phyloP scores from a whole-genome alignment of 352 stramenopile species.

The Thalassiosira allenii region DNA sequence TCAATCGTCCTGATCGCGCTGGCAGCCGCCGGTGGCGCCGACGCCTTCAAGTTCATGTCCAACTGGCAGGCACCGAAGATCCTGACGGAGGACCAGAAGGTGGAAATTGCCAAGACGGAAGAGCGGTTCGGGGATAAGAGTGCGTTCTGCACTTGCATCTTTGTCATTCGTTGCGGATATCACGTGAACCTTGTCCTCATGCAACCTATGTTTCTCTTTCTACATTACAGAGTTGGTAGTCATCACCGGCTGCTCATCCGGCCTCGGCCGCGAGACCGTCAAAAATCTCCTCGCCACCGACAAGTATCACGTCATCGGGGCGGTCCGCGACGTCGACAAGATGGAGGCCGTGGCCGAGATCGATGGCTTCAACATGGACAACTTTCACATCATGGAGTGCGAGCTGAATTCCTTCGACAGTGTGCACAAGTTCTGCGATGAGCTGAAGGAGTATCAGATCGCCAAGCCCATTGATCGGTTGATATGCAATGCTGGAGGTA shows the following conservation, averaged over 20 bases:
- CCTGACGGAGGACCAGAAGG: slow-evolving; percentile 69
- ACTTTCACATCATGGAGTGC: slow-evolving; percentile 88
- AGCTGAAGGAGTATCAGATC: slow-evolving; percentile 84
- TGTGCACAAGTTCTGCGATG: slow-evolving; percentile 86
- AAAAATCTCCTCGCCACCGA: slow-evolving; percentile 79
- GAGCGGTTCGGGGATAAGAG: slow-evolving; percentile 85
- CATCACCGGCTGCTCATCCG: slow-evolving; percentile 87
- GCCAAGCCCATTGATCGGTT: slow-evolving; percentile 86
- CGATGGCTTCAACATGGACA: slow-evolving; percentile 84
- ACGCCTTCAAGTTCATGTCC: slow-evolving; percentile 86
- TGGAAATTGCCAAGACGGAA: slow-evolving; percentile 63
- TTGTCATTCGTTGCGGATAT: too few species aligned
- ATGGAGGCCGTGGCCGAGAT: slow-evolving; percentile 88
- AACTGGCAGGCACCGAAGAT: slow-evolving; percentile 78
- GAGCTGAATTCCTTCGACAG: slow-evolving; percentile 89
- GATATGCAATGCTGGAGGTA: slow-evolving; percentile 88
- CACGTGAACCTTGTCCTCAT: too few species aligned
- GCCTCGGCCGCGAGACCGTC: slow-evolving; percentile 86
- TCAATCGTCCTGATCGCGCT: slow-evolving; percentile 37
- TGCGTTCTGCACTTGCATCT: too few species aligned
- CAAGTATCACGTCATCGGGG: slow-evolving; percentile 88
- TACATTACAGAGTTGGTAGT: slow-evolving; percentile 76
- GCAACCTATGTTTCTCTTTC: background rate
- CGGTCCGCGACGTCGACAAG: slow-evolving; percentile 87
- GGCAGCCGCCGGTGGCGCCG: slow-evolving; percentile 13